These are phyloP conservation scores for Oenanthe javanica DNA, from an alignment of 140 eudicot species.

Conservation along the genomic window DNA sequence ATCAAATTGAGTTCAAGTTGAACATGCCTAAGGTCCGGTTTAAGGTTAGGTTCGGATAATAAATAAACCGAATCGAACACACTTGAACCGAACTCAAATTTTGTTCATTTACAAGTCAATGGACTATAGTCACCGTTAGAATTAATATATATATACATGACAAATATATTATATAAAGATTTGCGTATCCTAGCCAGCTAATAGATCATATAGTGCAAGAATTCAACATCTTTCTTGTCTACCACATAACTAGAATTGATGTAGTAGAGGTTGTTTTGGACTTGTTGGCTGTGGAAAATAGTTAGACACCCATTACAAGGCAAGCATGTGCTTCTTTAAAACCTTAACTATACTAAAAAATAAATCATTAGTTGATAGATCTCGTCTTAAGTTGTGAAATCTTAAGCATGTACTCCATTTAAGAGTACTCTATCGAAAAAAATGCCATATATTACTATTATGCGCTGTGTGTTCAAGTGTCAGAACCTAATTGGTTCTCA, in stretches of 20 bases:
- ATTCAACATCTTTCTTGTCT: neutral
- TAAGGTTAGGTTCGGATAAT: too few species aligned
- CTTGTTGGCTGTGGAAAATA: constrained; percentile 22
- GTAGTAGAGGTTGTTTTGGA: constrained; percentile 15
- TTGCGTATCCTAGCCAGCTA: neutral
- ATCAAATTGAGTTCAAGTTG: too few species aligned
- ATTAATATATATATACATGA: neutral
- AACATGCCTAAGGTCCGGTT: too few species aligned
- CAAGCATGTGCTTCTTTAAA: constrained; percentile 35
- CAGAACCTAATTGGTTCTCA: neutral
- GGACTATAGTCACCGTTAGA: neutral
- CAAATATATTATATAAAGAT: neutral
- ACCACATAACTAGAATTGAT: neutral
- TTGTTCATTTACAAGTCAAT: too few species aligned
- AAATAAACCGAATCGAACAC: too few species aligned
- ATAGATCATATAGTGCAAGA: neutral
- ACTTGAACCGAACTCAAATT: too few species aligned
- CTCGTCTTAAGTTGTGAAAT: neutral
- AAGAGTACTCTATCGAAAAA: too few species aligned
- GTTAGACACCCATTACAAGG: constrained; percentile 29
- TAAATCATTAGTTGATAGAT: constrained; percentile 13
- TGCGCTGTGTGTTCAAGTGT: too few species aligned
- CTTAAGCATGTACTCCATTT: too few species aligned
- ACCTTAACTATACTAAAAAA: constrained; percentile 12
- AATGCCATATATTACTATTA: too few species aligned